A percentile compares a stretch with the other conserved stretches of the same genome.
phyloP scores from a whole-genome alignment of 495 filamentous ascomycete genomes.

The Oleoguttula mirabilis region DNA sequence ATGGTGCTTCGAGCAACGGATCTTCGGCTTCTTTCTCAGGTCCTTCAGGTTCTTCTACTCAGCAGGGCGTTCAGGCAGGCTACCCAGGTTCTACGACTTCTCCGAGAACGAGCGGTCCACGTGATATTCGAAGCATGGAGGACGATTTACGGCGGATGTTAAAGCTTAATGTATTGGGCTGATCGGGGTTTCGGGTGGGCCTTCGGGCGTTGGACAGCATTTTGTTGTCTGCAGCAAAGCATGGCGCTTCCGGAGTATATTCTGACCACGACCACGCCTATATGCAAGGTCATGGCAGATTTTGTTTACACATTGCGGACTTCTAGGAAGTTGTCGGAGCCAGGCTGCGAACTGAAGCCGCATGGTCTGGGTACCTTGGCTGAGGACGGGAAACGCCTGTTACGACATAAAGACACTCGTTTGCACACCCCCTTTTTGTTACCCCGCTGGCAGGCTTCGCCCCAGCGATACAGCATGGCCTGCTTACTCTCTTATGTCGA shows the following conservation, averaged over 20 bases:
- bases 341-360: background rate
- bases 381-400: too few relatives aligned
- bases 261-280: background rate
- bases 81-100: background rate
- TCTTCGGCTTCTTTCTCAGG: background rate
- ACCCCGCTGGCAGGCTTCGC: background rate
- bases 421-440: background rate
- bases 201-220: background rate
- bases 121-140: constrained; percentile 21
- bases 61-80: background rate
- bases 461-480: background rate
- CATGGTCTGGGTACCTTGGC: too few relatives aligned
- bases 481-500: constrained; percentile 2
- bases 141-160: constrained; percentile 22
- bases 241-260: background rate
- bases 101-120: background rate
- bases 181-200: background rate
- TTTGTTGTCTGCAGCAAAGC: background rate
- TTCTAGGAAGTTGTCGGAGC: background rate
- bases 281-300: background rate
- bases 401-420: background rate
- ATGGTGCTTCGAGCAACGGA: background rate
- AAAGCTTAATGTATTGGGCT: constrained; percentile 20
- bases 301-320: background rate
- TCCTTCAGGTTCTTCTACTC: background rate